Evolutionary conservation across 768 basidiomycete species (phyloP), one percentile per base, ranked within the genome.

Genomic region (Auricularia cornea): DNA sequence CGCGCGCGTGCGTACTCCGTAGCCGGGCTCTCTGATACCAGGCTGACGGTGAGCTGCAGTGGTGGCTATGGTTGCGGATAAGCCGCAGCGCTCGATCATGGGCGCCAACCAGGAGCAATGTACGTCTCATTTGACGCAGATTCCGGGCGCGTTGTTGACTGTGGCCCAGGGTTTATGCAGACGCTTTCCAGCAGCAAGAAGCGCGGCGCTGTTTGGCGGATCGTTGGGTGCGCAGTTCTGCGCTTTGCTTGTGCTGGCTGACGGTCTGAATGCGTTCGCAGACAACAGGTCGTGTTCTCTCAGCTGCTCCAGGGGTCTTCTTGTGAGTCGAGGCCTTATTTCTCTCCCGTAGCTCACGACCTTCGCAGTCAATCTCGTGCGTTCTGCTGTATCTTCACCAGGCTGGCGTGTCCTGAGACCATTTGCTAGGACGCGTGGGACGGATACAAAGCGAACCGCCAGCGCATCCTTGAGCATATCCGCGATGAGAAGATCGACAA

Each of bases 271-370:
- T 62, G 35, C 56, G 35, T 33, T 26, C 20, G 18, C 65, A 82
- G 83, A 8, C 83, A 84, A 66, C 84, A 84, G 67, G 79, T 84
- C 56, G 81, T 84, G 16, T 84, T 84, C 72, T 78, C 78, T 8
- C 79, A 81, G 66, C 69, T 84, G 11, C 72, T 77, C 59, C 73
- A 78, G 59, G 67, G 68, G 11, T 77, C 76, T 60, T 66, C 62
- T 62, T 76, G 77, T 80, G 67, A 61, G 74, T 73, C 16, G 62
- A 66, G 16, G 18, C 12, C 12, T 68, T 68, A 65, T 35, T 10
- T 35, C 8, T 35, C 65, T 66, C 6, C 14, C 18, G 4, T 18
- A 29, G 48, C 52, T 61, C 30, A n/a, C 29, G 10, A 32, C 35
- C 29, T 5, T 48, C 8, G 23, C 48, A 72, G 69, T 71, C 59